Evolutionary conservation across 2,329 filamentous ascomycete genomes (phyloP), one percentile per base, ranked within the genome.

Genomic region (Chrysoporthe deuterocubensis): DNA sequence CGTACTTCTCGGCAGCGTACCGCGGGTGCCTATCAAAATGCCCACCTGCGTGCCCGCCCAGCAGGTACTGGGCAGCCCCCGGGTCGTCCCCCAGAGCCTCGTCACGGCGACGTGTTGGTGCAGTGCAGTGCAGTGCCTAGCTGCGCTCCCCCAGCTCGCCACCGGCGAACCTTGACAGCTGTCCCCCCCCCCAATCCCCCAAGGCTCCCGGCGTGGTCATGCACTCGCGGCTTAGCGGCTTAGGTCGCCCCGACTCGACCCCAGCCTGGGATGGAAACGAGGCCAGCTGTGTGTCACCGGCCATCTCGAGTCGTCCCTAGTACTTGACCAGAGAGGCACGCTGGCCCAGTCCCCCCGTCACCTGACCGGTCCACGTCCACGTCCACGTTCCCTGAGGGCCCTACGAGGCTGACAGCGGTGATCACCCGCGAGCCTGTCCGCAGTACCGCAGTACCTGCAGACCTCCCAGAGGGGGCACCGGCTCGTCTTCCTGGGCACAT

Each of bases 1-100:
- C 26, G 26, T 26, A 26, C 26, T 54, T 16, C 32, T 34, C 13
- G 32, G 13, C 21, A 54, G 50, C 21, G 7, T 54, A 26, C 50
- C 26, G 50, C 50, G 26, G 50, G 50, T 54, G 50, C 50, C 50
- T 54, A 34, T 34, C 50, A 54, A 52, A 40, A 40, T 40, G 37
- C 37, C 6, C 37, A 40, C 26, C 26, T 26, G 26, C 26, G 26
- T 26, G 26, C 26, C 26, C 26, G 26, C 26, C 26, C 26, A 26
- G 26, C 26, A 26, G 26, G 26, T 26, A 26, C 26, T 26, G 26
- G 26, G 26, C 26, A 26, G 37, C 37, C 37, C 37, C 37, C 37
- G 37, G 9, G 37, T 40, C 37, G 37, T 40, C 9, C 37, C 37
- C 37, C 37, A 46, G 44, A 46, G 18, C 44, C 14, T 46, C 44